Base-by-base conservation (phyloP, 2,329 filamentous ascomycete genomes). In the Phoma sp. region DNA sequence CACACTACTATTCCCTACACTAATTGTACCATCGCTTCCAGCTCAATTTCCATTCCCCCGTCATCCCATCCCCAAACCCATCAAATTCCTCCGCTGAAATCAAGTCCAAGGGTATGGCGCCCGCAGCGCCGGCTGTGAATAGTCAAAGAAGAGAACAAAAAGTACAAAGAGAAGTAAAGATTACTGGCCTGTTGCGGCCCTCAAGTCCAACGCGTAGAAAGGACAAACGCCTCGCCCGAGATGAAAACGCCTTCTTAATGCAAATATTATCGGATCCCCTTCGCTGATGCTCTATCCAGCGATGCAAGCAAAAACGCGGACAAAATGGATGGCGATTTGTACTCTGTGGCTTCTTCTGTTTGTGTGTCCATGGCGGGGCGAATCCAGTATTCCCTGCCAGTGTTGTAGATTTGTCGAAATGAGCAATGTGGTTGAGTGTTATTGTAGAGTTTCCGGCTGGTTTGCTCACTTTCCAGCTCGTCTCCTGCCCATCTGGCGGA, bases 401-500 rank as follows among this genome's bases (percentile, higher is more conserved):
- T 13, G 25, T 3, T 37, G 40, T 48, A 38, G 7, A 48, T 46
- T 23, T 45, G 46, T 46, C 46, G 41, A 42, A 18, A 5, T 5
- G 27, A 14, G 33, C 24, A n/a, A 22, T 4, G 14, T 14, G 35
- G 6, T n/a, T 33, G 7, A 4, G 32, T 11, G 32, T 33, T 33
- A 4, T 33, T 33, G 7, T 11, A 33, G 32, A 13, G 13, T 5
- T 9, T n/a, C 13, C 32, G 13, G 32, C 32, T 33, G 32, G 13
- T 11, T 6, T 8, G 24, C 41, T 55, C 46, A 52, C 36, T 57
- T 52, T 7, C 54, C 48, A 5, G 54, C 54, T 39, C 54, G 39
- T 38, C 54, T 44, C 22, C 54, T 24, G 51, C 90, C 91, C 72
- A 93, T 85, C 73, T 93, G 84, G 66, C 95, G 84, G 81, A 99